These are phyloP conservation scores for Xylaria venustula DNA, from an alignment of 495 filamentous ascomycete genomes.

Conservation along the genomic window DNA sequence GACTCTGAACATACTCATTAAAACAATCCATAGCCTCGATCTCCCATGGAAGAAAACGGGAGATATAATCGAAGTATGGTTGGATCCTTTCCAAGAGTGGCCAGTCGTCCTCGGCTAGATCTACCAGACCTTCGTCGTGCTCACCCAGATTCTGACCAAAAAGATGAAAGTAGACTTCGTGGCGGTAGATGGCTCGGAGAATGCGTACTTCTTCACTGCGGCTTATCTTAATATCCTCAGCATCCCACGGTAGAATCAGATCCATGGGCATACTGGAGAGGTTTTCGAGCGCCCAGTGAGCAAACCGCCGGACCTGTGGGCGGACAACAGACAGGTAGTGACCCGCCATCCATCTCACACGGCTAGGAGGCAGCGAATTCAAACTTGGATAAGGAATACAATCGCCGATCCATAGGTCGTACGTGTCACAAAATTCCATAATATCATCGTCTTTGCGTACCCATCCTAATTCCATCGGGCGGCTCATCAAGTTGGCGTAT, in stretches of 20 bases:
- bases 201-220: slow-evolving; percentile 20
- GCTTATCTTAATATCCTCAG: slow-evolving; percentile 2
- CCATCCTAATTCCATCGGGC: not conserved
- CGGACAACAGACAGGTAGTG: slow-evolving; percentile 24
- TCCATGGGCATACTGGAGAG: not conserved
- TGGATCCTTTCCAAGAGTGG: not conserved
- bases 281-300: slow-evolving; percentile 6
- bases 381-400: not conserved
- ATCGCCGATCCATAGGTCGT: not conserved
- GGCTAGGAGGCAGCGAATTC: slow-evolving; percentile 7
- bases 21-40: not conserved
- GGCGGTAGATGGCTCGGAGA: slow-evolving; percentile 30
- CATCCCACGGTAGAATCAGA: no score
- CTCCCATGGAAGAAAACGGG: not conserved
- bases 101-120: not conserved
- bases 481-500: not conserved
- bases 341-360: slow-evolving; percentile 4
- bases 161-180: slow-evolving; percentile 28
- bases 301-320: slow-evolving; percentile 19
- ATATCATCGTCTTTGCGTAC: not conserved
- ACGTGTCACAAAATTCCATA: not conserved
- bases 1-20: not conserved
- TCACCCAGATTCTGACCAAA: slow-evolving; percentile 14
- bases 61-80: no score
- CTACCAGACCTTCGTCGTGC: not conserved